These are phyloP conservation scores for Neoascochyta sp. DNA, from an alignment of 2,329 filamentous ascomycete species.

Conservation along the genomic window DNA sequence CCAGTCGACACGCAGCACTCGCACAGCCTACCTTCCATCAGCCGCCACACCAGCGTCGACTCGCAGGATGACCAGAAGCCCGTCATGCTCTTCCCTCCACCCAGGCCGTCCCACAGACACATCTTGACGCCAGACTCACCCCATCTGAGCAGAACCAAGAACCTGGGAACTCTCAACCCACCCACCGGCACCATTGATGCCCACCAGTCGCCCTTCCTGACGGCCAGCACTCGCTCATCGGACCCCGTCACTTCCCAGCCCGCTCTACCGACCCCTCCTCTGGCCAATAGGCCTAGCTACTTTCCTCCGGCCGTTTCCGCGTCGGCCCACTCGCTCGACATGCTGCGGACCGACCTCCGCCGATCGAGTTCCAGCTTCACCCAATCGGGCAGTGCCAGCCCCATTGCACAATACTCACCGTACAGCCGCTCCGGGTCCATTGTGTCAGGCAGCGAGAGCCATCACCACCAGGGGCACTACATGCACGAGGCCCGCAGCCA, in stretches of 20 bases:
- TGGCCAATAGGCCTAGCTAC: slow-evolving; percentile 36
- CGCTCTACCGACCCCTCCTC: slow-evolving; percentile 47
- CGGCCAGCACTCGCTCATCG: slow-evolving; percentile 40
- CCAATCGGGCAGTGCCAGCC: slow-evolving; percentile 45
- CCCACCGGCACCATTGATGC: slow-evolving; percentile 49
- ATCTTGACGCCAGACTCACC: slow-evolving; percentile 60
- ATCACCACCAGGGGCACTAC: slow-evolving; percentile 19
- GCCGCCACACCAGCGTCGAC: slow-evolving; percentile 34
- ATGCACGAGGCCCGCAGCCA: slow-evolving; percentile 4
- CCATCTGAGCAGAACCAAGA: slow-evolving; percentile 48
- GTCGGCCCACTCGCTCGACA: slow-evolving; percentile 31
- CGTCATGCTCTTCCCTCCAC: slow-evolving; percentile 25
- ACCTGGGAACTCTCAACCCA: slow-evolving; percentile 44
- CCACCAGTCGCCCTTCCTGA: slow-evolving; percentile 48
- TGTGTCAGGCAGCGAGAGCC: slow-evolving; percentile 39
- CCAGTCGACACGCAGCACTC: slow-evolving; percentile 37
- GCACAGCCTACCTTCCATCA: slow-evolving; percentile 33
- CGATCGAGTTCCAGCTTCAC: slow-evolving; percentile 38
- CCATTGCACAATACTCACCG: slow-evolving; percentile 45
- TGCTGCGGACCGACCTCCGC: slow-evolving; percentile 22
- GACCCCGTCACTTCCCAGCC: slow-evolving; percentile 46
- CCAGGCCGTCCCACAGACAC: slow-evolving; percentile 40
- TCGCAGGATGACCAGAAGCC: slow-evolving; percentile 25
- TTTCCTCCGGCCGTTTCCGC: slow-evolving; percentile 26
- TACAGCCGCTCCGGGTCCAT: slow-evolving; percentile 34